phyloP scores from a whole-genome alignment of 805 yeast genomes.

The Kodamaea neixiangensis region DNA sequence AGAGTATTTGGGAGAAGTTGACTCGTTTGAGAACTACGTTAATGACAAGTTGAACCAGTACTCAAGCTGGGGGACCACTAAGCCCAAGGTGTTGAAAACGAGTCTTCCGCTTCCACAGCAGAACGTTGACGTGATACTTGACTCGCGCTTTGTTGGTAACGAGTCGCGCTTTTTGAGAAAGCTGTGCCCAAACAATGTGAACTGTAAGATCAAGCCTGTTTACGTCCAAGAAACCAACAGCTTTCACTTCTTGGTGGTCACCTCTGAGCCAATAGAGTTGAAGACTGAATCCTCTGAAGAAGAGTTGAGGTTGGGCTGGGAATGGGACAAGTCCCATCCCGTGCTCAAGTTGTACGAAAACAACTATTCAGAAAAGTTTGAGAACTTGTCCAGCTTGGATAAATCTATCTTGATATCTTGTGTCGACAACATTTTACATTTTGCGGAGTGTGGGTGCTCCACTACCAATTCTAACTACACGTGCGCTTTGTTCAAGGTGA shows the following conservation, averaged over 20 bases:
- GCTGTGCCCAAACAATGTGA: constrained; percentile 64
- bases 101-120: constrained; percentile 22
- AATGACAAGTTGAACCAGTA: constrained; percentile 75
- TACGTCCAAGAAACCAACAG: constrained; percentile 39
- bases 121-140: constrained; percentile 66
- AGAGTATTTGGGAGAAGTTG: constrained; percentile 75
- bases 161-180: constrained; percentile 72
- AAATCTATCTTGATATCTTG: constrained; percentile 59
- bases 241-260: constrained; percentile 55
- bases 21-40: constrained; percentile 62
- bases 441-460: constrained; percentile 64
- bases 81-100: constrained; percentile 38
- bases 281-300: constrained; percentile 47
- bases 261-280: constrained; percentile 53
- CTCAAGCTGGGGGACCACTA: constrained; percentile 66
- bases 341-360: constrained; percentile 51
- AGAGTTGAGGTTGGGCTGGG: constrained; percentile 83
- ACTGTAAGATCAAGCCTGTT: constrained; percentile 61
- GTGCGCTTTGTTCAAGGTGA: constrained; percentile 61
- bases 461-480: constrained; percentile 43
- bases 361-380: constrained; percentile 41
- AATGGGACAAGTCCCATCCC: constrained; percentile 83
- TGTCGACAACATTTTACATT: constrained; percentile 60
- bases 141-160: constrained; percentile 80
- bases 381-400: constrained; percentile 52